Percentiles rank a stretch among this genome's conserved stretches.
Evolutionary conservation across 2,329 filamentous ascomycete genomes (phyloP).

Genomic region (Bisporella sp.): DNA sequence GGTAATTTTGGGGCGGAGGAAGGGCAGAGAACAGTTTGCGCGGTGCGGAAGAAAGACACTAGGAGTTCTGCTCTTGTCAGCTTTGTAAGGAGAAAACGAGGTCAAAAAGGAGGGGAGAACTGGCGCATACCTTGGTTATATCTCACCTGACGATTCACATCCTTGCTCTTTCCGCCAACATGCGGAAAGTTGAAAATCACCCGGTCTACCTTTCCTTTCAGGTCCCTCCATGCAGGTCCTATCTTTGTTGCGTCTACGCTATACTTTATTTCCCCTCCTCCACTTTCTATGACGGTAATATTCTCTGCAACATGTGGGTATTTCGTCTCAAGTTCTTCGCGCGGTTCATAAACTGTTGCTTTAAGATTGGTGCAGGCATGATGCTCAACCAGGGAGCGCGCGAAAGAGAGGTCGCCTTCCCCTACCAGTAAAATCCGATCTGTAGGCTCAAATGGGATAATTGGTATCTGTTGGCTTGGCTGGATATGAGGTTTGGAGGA

Average conservation of each 20-base stretch:
- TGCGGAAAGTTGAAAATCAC: conserved; percentile 98
- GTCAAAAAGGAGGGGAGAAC: neutral
- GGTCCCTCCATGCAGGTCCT: conserved; percentile 14
- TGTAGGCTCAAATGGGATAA: conserved; percentile 59
- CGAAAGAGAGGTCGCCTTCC: conserved; percentile 77
- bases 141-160: conserved; percentile 90
- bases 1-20: conserved; percentile 34
- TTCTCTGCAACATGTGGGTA: conserved; percentile 64
- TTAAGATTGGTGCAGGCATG: conserved; percentile 61
- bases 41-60: conserved; percentile 58
- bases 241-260: conserved; percentile 59
- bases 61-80: conserved; percentile 46
- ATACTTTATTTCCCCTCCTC: conserved; percentile 43
- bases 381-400: conserved; percentile 56
- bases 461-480: conserved; percentile 35
- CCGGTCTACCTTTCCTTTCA: conserved; percentile 53
- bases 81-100: neutral
- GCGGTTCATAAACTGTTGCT: conserved; percentile 61
- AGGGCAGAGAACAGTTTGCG: conserved; percentile 43
- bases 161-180: conserved; percentile 83
- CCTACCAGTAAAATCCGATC: conserved; percentile 70
- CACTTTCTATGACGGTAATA: conserved; percentile 45
- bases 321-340: conserved; percentile 56
- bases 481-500: conserved; percentile 8
- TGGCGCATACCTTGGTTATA: conserved; percentile 60